Evolutionary conservation across 352 stramenopile species (phyloP), one percentile per base, ranked within the genome.

Genomic region (Saprolegnia parasitica): DNA sequence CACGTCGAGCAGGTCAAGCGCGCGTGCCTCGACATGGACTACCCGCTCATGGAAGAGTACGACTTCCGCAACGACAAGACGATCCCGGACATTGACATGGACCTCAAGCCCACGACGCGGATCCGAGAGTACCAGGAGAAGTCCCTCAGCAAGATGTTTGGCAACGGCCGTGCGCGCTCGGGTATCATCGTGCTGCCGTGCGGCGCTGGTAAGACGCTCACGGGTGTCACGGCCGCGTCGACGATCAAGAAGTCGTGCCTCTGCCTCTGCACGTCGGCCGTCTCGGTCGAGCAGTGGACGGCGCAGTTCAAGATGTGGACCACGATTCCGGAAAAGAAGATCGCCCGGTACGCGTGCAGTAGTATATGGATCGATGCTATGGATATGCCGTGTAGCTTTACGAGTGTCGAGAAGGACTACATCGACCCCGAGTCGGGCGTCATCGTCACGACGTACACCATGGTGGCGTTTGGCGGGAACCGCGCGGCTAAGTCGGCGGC

Each of bases 41-140:
- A 99, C 81, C 97, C 98, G 47, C 83, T 99, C 13, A 99, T 99
- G 95, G 97, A 99, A 71, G 98, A 99, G 83, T 99, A 99, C 78
- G 97, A 99, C 77, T 99, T 99, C 78, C 84, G 85, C 56, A 92
- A 95, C 35, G 83, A 93, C 73, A 93, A 91, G 75, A 88, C 81
- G 13, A 95, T 93, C 74, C 78, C 87, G 0, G 84, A 92, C 46
- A 81, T 94, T 40, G 84, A 94, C 57, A 94, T 94, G 86, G 84
- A 94, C 75, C 74, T 94, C 23, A 94, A 95, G 62, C 90, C 88
- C 55, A 96, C 89, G 8, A 97, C 91, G 55, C 85, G 90, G 35
- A 98, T 99, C 75, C 92, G 97, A 32, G 85, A 97, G 55, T 99
- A 99, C 81, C 98, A 99, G 77, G 96, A 99, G 73, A 97, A 98